Base-by-base conservation (phyloP, 768 basidiomycete species). In the Suillus subalutaceus region DNA sequence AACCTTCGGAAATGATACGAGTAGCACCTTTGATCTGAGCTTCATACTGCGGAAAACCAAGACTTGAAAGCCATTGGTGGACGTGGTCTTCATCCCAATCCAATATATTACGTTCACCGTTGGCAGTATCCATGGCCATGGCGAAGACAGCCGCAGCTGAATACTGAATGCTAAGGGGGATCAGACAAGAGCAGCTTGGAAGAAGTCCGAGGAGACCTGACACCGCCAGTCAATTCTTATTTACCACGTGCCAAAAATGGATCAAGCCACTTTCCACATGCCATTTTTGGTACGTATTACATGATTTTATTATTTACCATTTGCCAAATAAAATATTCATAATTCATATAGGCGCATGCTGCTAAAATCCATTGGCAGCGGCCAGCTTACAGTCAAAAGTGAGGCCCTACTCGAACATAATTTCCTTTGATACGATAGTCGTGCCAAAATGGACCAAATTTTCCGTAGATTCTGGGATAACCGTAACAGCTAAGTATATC, bases 41-140 rank as follows among this genome's bases (percentile, higher is more conserved):
- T 76, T 94, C 90, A 75, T 97, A 97, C 74, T 96, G 93, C 2
- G 90, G 86, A 76, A 90, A 91, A 4, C 96, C 96, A 52, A 97
- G 83, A 40, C 81, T 82, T 26, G 85, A 80, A 65, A 97, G 80
- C 88, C 92, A 96, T n/a, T 78, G 77, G 66, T 93, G 88, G 6
- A 98, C 96, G 68, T 90, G 89, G 61, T 82, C 75, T 77, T 92
- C 91, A 74, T 87, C 86, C 92, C 92, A 94, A 66, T 91, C 88
- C 0, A 80, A 65, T 50, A 85, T 82, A 69, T 74, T 82, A 65
- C 79, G 77, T 43, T 71, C 75, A 68, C 69, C 69, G 68, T 65
- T 72, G 67, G 72, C 62, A 63, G 71, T 72, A 70, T 75, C 79
- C 72, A 75, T 72, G 65, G 70, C 68, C 72, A 70, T 74, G 64